Evolutionary conservation across 495 filamentous ascomycete genomes (phyloP), one percentile per base, ranked within the genome.

Genomic region (Penicillium silybi): DNA sequence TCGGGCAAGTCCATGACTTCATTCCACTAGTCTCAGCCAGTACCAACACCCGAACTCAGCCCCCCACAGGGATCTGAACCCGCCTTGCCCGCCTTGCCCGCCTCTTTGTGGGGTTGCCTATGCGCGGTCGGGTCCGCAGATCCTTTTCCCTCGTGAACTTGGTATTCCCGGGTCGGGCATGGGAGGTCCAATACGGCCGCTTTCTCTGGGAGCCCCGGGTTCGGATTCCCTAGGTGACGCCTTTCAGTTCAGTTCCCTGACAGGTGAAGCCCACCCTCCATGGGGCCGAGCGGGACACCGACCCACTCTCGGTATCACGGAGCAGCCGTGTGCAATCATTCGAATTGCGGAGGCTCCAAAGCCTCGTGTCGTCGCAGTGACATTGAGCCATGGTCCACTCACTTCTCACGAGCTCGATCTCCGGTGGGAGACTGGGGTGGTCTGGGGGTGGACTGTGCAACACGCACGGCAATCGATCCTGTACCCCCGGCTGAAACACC

Each of bases 401-500:
- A n/a, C n/a, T n/a, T n/a, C n/a, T n/a, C 29, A 32, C 29, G 11
- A 32, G 10, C 29, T 32, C 29, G 29, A 15, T 3, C 29, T 32
- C 29, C 11, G 4, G 18, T 13, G 25, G 27, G 27, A 10, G 17
- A 35, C 17, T 25, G 13, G 45, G 29, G 29, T 32, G 29, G 29
- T 32, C 29, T 32, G 29, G 29, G 29, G 29, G 29, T 32, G 27
- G 27, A 29, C 8, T 29, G 29, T 32, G 29, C 29, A 32, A 40
- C 41, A 18, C 16, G 20, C 25, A 52, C 18, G 48, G 39, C 32
- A 47, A 51, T 39, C 25, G 47, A 51, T 48, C 39, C 39, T 48
- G 54, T 56, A 44, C 44, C 6, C 44, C 48, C 13, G 29, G 29
- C 22, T 48, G 48, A 56, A 56, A 52, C 48, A n/a, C 29, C 8